Percentiles rank a stretch among this genome's conserved stretches.
Conservation (phyloP, 2,329 filamentous ascomycete genomes). For the Hypocreales sp. region DNA sequence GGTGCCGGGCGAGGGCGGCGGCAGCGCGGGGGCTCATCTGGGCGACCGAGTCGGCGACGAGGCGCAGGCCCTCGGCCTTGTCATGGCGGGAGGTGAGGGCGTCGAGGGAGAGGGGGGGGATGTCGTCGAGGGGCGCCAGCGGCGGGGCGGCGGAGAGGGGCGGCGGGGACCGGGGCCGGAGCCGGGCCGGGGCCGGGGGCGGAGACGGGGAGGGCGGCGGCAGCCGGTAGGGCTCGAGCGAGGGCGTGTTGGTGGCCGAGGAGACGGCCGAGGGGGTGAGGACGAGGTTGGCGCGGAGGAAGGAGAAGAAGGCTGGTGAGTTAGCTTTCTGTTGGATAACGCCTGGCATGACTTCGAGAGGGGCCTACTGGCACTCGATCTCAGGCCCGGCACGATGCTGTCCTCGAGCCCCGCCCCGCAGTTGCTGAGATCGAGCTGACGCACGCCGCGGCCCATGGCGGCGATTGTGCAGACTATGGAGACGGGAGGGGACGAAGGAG, state of each 20-base stretch:
- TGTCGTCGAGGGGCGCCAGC: conserved; percentile 24
- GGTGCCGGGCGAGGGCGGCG: conserved; percentile 47
- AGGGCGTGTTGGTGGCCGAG: conserved; percentile 49
- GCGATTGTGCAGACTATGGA: no score
- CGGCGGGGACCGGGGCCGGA: conserved; percentile 31
- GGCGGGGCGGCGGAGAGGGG: conserved; percentile 36
- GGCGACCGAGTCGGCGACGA: conserved; percentile 69
- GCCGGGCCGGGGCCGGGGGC: conserved; percentile 17
- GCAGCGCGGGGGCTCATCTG: conserved; percentile 63
- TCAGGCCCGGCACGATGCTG: conserved; percentile 40
- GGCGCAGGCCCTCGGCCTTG: conserved; percentile 50
- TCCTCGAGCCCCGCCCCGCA: conserved; percentile 33
- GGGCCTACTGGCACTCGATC: conserved; percentile 46
- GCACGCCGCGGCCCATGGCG: conserved; percentile 17
- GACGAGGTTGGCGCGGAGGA: conserved; percentile 65
- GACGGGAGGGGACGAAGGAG: no score
- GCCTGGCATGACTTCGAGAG: no score
- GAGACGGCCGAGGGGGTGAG: conserved; percentile 46
- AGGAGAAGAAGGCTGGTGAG: conserved; percentile 61
- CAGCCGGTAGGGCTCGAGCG: conserved; percentile 43
- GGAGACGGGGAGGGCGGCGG: conserved; percentile 17
- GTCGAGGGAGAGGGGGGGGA: conserved; percentile 50
- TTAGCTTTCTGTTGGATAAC: conserved; percentile 3
- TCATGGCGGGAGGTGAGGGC: conserved; percentile 38
- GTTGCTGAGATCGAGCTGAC: conserved; percentile 34